Conservation (phyloP, 805 yeast genomes). For the Allodekkera sacchari region DNA sequence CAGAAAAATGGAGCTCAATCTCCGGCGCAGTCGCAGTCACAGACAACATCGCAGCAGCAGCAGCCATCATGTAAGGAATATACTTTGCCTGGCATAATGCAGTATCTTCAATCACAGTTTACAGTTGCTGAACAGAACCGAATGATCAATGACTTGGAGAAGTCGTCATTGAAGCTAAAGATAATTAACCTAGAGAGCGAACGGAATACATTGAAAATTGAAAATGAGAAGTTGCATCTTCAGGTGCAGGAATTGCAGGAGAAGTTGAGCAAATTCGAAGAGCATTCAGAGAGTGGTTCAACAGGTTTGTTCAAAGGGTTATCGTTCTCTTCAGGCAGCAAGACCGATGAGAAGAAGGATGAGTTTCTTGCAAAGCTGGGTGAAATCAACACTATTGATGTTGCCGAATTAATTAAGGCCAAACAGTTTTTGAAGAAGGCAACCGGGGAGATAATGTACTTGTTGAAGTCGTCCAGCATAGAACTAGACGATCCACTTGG, state of each 20-base stretch:
- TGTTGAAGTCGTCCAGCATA: constrained; percentile 26
- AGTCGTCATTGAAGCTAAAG: constrained; percentile 39
- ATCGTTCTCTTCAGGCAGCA: constrained; percentile 7
- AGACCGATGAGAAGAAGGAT: constrained; percentile 6
- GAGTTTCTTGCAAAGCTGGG: constrained; percentile 10
- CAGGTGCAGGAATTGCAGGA: constrained; percentile 31
- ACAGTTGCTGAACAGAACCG: constrained; percentile 36
- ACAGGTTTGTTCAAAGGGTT: no score
- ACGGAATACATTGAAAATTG: constrained; percentile 33
- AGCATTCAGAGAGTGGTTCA: background rate
- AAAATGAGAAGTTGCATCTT: constrained; percentile 33
- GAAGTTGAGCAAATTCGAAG: constrained; percentile 11
- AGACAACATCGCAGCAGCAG: constrained; percentile 4
- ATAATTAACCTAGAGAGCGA: constrained; percentile 47
- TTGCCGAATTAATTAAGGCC: constrained; percentile 23
- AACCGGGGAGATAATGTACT: constrained; percentile 27
- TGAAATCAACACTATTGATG: constrained; percentile 18
- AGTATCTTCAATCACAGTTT: constrained; percentile 50
- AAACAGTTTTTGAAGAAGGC: constrained; percentile 26
- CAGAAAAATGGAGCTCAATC: no score
- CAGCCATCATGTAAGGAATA: constrained; percentile 21
- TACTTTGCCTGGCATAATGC: constrained; percentile 52
- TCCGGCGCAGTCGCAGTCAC: no score
- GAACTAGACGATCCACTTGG: constrained; percentile 23
- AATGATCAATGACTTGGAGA: constrained; percentile 45